phyloP scores from a whole-genome alignment of 164 flowering plant species.

The Piper betle region DNA sequence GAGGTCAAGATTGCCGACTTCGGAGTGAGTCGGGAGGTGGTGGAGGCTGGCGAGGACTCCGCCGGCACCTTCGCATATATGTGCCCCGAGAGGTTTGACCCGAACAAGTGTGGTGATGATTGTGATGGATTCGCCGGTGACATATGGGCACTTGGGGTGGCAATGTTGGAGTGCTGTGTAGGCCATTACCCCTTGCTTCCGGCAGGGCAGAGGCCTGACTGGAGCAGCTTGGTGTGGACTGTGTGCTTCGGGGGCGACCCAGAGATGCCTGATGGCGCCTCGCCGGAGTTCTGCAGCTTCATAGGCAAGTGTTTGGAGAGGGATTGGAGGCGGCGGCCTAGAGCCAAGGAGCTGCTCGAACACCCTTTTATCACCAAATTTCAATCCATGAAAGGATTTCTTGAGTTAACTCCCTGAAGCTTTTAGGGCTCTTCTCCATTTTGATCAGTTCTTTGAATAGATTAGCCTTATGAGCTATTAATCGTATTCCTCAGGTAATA shows the following conservation, averaged over 20 bases:
- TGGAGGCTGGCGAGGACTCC: conserved; percentile 51
- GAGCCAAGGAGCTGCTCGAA: conserved; percentile 33
- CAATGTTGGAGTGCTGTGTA: conserved; percentile 47
- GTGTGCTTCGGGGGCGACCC: too few relatives aligned
- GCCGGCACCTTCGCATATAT: conserved; percentile 82
- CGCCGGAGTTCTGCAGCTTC: conserved; percentile 45
- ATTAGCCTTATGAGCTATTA: too few relatives aligned
- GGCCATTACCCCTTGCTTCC: conserved; percentile 59
- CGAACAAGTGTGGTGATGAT: conserved; percentile 43
- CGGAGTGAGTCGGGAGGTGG: conserved; percentile 38
- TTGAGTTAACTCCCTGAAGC: too few relatives aligned
- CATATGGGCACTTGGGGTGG: conserved; percentile 71
- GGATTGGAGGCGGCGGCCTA: conserved; percentile 47
- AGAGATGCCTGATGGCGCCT: conserved; percentile 35
- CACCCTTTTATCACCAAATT: conserved; percentile 42
- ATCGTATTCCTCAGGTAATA: too few relatives aligned
- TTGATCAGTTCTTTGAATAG: too few relatives aligned
- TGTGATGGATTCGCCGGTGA: conserved; percentile 62
- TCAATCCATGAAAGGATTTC: neutral
- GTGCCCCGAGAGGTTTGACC: conserved; percentile 84
- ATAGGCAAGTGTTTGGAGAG: conserved; percentile 61
- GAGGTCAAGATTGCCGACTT: conserved; percentile 75
- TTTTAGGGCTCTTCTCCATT: too few relatives aligned
- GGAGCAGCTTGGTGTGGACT: conserved; percentile 75
- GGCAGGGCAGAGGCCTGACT: conserved; percentile 61